Evolutionary conservation across 345 rosid species (phyloP).

Genomic region (Microthlaspi erraticum): DNA sequence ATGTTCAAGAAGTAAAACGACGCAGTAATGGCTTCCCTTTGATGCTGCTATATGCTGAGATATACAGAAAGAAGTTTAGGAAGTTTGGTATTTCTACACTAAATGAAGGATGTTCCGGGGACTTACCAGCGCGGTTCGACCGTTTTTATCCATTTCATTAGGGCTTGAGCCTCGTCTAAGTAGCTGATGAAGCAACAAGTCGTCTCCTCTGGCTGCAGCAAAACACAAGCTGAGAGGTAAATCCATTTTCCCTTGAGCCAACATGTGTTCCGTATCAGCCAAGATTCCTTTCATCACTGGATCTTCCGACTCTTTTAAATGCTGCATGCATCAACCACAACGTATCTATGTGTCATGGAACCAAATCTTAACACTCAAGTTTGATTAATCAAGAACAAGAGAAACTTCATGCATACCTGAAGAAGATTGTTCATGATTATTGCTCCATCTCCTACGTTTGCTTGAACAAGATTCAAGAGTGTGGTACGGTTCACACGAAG

Average conservation of each 20-base stretch:
- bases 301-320: conserved; percentile 63
- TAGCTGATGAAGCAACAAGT: conserved; percentile 70
- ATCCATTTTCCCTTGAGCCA: conserved; percentile 80
- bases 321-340: conserved; percentile 63
- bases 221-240: conserved; percentile 80
- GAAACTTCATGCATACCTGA: conserved; percentile 53
- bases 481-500: conserved; percentile 83
- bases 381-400: conserved; percentile 5
- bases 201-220: conserved; percentile 88
- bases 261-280: conserved; percentile 69
- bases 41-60: conserved; percentile 89
- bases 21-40: conserved; percentile 66
- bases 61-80: conserved; percentile 18
- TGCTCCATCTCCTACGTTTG: conserved; percentile 92
- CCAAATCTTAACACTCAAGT: neutral
- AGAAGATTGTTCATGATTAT: conserved; percentile 88
- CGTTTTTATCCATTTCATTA: conserved; percentile 63
- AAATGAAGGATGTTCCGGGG: neutral
- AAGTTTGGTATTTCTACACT: neutral
- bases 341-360: neutral
- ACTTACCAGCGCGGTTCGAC: conserved; percentile 71
- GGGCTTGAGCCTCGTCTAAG: conserved; percentile 73
- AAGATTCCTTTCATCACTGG: conserved; percentile 66
- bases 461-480: conserved; percentile 70
- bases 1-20: conserved; percentile 65